phyloP scores from a whole-genome alignment of 495 filamentous ascomycete species.

The Platismatia glauca region DNA sequence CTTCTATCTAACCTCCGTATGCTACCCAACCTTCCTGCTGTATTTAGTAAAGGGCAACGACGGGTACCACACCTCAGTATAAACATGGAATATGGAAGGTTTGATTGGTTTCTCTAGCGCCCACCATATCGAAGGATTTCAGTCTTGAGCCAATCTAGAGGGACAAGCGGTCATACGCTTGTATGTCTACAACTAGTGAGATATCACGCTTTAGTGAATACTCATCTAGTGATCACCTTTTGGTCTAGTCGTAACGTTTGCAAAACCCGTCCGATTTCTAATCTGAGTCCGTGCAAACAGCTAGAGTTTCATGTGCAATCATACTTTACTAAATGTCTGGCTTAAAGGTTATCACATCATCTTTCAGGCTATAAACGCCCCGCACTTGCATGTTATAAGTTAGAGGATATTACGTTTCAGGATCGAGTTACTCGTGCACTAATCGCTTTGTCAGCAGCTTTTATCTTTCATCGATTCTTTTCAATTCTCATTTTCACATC shows the following conservation, averaged over 20 bases:
- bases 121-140: not conserved
- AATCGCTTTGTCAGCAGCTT: not conserved
- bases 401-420: not conserved
- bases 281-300: not conserved
- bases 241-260: too few species aligned
- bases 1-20: not conserved
- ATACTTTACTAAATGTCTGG: not conserved
- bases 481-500: not conserved
- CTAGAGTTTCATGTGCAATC: not conserved
- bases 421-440: not conserved
- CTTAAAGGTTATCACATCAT: not conserved
- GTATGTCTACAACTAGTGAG: too few species aligned
- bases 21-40: too few species aligned
- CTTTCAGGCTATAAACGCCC: not conserved
- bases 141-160: too few species aligned
- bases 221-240: too few species aligned
- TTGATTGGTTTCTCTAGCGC: slow-evolving; percentile 4
- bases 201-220: too few species aligned
- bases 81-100: too few species aligned
- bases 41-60: too few species aligned
- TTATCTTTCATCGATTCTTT: not conserved
- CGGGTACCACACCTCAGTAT: not conserved
- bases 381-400: not conserved
- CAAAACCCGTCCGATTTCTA: too few species aligned
- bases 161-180: too few species aligned